Percentiles rank a stretch among this genome's conserved stretches.
phyloP scores from a whole-genome alignment of 176 grass and related monocot genomes.

The Musa schizocarpa region DNA sequence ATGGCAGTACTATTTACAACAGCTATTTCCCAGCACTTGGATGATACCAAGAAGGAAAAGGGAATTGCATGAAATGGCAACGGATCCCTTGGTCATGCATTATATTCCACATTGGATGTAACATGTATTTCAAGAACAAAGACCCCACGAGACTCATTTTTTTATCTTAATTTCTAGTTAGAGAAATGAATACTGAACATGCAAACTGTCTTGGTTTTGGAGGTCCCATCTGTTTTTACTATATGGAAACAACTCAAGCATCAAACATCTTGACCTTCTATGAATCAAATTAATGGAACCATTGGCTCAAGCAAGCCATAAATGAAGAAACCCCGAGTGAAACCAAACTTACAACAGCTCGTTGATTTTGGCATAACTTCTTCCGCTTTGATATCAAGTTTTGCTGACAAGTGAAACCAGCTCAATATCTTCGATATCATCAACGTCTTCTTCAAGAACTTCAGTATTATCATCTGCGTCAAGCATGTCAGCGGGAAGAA shows the following conservation, averaged over 20 bases:
- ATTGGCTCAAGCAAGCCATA: not conserved
- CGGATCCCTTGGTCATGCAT: too few species aligned
- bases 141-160: too few species aligned
- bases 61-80: too few species aligned
- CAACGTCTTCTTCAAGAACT: conserved; percentile 23
- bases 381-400: not conserved
- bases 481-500: conserved; percentile 48
- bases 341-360: not conserved
- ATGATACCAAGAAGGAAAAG: too few species aligned
- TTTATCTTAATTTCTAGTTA: too few species aligned
- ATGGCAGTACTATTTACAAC: too few species aligned
- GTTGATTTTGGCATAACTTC: not conserved
- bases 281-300: not conserved
- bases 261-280: not conserved
- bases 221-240: too few species aligned
- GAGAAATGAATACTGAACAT: too few species aligned
- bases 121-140: too few species aligned
- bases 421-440: conserved; percentile 1
- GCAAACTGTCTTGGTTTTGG: too few species aligned
- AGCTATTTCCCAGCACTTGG: too few species aligned
- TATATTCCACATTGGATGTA: too few species aligned
- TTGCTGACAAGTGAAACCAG: conserved; percentile 20
- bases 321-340: not conserved
- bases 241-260: not conserved
- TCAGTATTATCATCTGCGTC: conserved; percentile 14